Evolutionary conservation across 2,329 filamentous ascomycete genomes (phyloP).

Genomic region (Paecilomyces fulvus): DNA sequence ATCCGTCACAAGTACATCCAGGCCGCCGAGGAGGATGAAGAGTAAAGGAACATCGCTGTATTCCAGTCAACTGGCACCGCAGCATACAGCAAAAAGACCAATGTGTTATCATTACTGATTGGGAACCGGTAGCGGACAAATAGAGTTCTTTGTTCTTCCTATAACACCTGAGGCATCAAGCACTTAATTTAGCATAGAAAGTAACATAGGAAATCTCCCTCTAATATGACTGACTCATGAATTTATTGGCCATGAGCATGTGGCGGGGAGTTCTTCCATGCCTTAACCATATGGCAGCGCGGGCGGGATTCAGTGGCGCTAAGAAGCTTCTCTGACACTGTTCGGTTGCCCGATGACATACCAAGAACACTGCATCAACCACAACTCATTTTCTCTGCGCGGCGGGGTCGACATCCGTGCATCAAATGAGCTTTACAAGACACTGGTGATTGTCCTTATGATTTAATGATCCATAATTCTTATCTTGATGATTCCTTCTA

Average conservation of each 20-base stretch:
- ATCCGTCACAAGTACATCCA: conserved; percentile 85
- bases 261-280: neutral
- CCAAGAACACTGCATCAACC: neutral
- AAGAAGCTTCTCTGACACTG: neutral
- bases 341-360: neutral
- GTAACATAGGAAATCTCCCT: neutral
- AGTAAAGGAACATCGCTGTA: conserved; percentile 16
- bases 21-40: conserved; percentile 55
- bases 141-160: neutral
- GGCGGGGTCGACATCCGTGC: neutral
- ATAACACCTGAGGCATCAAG: neutral
- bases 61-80: neutral
- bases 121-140: neutral
- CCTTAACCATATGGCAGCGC: neutral
- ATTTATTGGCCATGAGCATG: neutral
- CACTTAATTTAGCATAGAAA: neutral
- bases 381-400: neutral
- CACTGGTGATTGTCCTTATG: neutral
- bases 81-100: neutral
- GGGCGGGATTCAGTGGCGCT: neutral
- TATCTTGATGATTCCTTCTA: neutral
- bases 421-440: neutral
- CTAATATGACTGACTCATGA: neutral
- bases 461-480: neutral
- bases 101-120: neutral